These are phyloP conservation scores for Fusarium illudens DNA, from an alignment of 2,329 filamentous ascomycete genomes.

Conservation along the genomic window DNA sequence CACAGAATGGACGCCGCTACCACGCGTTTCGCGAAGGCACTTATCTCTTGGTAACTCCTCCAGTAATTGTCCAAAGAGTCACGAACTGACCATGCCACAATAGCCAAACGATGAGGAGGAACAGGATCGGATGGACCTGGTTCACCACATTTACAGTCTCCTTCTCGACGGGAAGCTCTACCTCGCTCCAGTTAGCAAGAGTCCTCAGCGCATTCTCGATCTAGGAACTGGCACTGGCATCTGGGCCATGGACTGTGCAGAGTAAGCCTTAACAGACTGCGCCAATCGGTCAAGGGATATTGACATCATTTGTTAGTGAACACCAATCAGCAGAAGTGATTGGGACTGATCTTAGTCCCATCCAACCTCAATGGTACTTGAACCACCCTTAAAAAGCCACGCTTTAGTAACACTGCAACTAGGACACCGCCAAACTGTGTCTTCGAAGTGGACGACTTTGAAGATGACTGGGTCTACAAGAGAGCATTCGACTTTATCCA, in stretches of 20 bases:
- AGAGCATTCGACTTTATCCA: slow-evolving; percentile 31
- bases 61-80: not conserved
- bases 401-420: not conserved
- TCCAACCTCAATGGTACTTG: slow-evolving; percentile 27
- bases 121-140: slow-evolving; percentile 27
- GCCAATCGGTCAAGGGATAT: not conserved
- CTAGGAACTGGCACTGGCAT: slow-evolving; percentile 7
- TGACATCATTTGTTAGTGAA: slow-evolving; percentile 1
- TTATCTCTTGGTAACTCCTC: not conserved
- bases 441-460: slow-evolving; percentile 30
- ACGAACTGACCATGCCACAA: not conserved
- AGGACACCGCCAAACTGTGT: slow-evolving; percentile 27
- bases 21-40: not conserved
- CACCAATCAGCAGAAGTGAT: slow-evolving; percentile 29
- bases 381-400: not conserved
- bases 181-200: slow-evolving; percentile 12
- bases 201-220: slow-evolving; percentile 19
- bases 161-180: slow-evolving; percentile 17
- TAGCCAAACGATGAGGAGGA: slow-evolving; percentile 32
- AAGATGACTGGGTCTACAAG: slow-evolving; percentile 27
- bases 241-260: slow-evolving; percentile 31
- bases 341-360: slow-evolving; percentile 31
- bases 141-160: slow-evolving; percentile 27
- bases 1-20: not conserved
- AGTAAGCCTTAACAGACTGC: not conserved